Evolutionary conservation across 2,329 filamentous ascomycete genomes (phyloP), one percentile per base, ranked within the genome.

Genomic region (Monilinia polystroma): DNA sequence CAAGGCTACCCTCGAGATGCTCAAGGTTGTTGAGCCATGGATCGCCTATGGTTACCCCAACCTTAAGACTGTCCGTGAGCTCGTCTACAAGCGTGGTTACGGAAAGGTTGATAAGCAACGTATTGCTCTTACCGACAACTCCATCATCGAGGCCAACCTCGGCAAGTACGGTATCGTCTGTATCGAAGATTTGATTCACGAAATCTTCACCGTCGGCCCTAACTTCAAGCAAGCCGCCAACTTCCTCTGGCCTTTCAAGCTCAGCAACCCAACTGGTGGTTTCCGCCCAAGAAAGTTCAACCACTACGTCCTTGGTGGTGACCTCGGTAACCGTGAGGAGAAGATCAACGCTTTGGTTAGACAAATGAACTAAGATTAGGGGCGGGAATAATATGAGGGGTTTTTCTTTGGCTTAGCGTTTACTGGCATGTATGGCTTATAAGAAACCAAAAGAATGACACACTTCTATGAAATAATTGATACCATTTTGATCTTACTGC

Each of bases 221-320:
- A 98, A 98, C 90, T 96, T 95, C 91, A 98, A 97, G 90, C 93
- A 97, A 86, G 93, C 92, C 78, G 88, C 90, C 85, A 99, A 98
- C 90, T 98, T 98, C 89, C 85, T 98, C 75, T 99, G 95, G 95
- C 95, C 95, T 80, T 99, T 99, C 90, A 98, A 99, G 91, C 91
- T 99, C 75, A 93, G 88, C 88, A 97, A 96, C 89, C 95, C 95
- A 79, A 98, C 84, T 76, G 95, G 95, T 81, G 94, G 95, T 73
- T 99, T 98, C 92, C 90, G 90, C 76, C 83, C 90, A 77, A 87
- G 95, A 84, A 99, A 98, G 87, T 98, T 98, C 70, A 51, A 63
- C 29, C 73, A 74, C 65, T 72, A 70, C 64, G 68, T 75, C 32
- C 69, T 72, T 87, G 95, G 94, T 83, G 95, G 95, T 90, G 95